Evolutionary conservation across 2,329 filamentous ascomycete genomes (phyloP).

Genomic region (Thelonectria olida): DNA sequence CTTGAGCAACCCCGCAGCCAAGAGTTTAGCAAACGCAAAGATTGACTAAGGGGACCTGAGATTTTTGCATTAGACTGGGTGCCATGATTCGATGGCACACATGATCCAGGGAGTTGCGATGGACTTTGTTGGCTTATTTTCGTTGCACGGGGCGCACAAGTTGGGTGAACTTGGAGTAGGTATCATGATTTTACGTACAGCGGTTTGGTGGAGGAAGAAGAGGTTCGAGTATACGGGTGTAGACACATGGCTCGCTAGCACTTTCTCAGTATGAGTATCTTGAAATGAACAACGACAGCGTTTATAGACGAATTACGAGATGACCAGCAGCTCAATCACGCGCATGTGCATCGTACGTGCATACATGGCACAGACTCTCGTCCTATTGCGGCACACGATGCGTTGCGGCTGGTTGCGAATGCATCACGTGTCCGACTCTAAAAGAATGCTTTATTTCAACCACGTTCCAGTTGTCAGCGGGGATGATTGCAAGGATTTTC

Average conservation of each 20-base stretch:
- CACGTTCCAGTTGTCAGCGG: not conserved
- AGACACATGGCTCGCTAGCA: conserved; percentile 14
- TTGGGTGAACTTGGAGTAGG: not conserved
- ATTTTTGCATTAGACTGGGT: not conserved
- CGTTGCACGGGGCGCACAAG: conserved; percentile 14
- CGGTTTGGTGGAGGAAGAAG: conserved; percentile 6
- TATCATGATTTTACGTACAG: conserved; percentile 17
- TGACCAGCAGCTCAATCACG: too few relatives aligned
- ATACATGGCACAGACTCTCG: too few relatives aligned
- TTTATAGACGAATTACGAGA: not conserved
- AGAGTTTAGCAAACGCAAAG: conserved; percentile 76
- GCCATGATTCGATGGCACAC: conserved; percentile 6
- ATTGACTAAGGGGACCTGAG: conserved; percentile 67
- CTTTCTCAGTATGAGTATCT: conserved; percentile 11
- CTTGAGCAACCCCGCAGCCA: conserved; percentile 73
- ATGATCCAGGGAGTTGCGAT: conserved; percentile 20
- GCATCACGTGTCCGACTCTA: conserved; percentile 8
- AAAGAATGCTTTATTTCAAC: conserved; percentile 14
- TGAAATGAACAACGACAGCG: conserved; percentile 5
- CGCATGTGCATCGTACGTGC: too few relatives aligned
- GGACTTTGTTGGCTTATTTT: conserved; percentile 24
- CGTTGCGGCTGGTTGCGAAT: not conserved
- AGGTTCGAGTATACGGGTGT: conserved; percentile 1
- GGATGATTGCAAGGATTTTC: conserved; percentile 2
- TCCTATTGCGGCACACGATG: not conserved